Conservation (phyloP, 208 protist species). For the Phytomonas sp. region DNA sequence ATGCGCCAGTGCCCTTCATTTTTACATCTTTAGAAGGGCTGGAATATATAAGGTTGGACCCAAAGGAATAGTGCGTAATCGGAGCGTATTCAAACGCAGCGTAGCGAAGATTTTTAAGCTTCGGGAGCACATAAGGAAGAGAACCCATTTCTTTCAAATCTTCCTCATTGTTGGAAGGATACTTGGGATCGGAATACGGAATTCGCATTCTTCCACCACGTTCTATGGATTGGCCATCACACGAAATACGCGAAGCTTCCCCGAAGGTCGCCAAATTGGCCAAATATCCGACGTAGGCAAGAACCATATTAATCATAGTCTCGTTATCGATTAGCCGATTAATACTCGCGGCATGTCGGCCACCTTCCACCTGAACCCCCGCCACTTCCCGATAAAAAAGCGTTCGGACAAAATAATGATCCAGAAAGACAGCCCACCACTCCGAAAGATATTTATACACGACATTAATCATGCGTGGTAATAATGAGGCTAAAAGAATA, state of each 20-base stretch:
- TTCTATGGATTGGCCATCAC: background rate
- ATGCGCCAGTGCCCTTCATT: background rate
- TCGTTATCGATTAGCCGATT: conserved; percentile 9
- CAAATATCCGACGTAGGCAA: conserved; percentile 17
- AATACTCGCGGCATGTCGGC: background rate
- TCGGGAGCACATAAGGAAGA: background rate
- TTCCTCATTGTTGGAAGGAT: background rate
- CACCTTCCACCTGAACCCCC: conserved; percentile 7
- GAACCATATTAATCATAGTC: conserved; percentile 17
- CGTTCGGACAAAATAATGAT: conserved; percentile 13
- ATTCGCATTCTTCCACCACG: too few species aligned
- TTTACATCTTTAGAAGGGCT: too few species aligned
- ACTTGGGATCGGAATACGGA: too few species aligned
- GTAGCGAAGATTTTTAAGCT: conserved; percentile 3
- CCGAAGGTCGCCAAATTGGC: conserved; percentile 1
- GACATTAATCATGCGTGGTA: conserved; percentile 23
- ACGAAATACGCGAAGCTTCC: background rate
- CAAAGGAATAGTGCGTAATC: background rate
- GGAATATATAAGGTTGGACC: background rate
- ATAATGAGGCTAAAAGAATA: conserved; percentile 26
- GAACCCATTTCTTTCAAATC: background rate
- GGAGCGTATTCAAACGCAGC: conserved; percentile 6
- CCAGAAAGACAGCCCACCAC: conserved; percentile 28
- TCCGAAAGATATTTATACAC: conserved; percentile 32
- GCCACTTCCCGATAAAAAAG: conserved; percentile 3